Evolutionary conservation across 2,329 filamentous ascomycete species (phyloP), one percentile per base, ranked within the genome.

Genomic region (Metarhizium rileyi): DNA sequence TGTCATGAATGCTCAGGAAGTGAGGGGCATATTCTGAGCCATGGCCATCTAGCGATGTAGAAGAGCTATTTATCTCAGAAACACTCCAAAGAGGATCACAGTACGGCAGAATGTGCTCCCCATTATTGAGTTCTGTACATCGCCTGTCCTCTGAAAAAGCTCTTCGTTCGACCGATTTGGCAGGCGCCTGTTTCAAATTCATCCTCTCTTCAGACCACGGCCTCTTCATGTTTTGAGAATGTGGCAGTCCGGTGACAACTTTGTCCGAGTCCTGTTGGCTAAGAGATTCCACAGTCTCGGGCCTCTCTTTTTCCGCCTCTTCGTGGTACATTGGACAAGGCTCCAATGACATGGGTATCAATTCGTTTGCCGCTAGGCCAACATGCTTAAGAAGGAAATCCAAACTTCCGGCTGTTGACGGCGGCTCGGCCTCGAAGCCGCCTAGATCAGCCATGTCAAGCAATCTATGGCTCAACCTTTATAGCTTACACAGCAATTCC

Each of bases 141-240:
- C 30, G 45, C n/a, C 77, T 69, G 59, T 83, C 85, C 44, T 80
- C 74, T 8, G 86, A 91, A 14, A 82, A 73, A 10, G 87, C 81
- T 60, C 89, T 80, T 56, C 86, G 80, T 66, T 90, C 86, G 36
- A 78, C 77, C 25, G 74, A 68, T 28, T 81, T 78, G 5, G 79
- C 76, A 44, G 83, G 72, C 40, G 81, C 74, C 42, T 86, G 82
- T 52, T 84, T 74, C 48, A 95, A 73, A 59, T 82, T 84, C 57
- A 86, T 81, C 57, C 89, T 78, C 54, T 80, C 77, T 67, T 95
- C 90, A 26, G 88, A 91, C 63, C 86, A 79, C 65, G 91, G 88
- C 59, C 90, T 80, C 66, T 83, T 86, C 68, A 94, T 90, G 0
- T 88, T 94, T 58, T 84, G 80, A 4, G 83, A 74, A 45, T 88